A percentile compares a stretch with the other conserved stretches of the same genome.
phyloP scores from a whole-genome alignment of 225 moss, liverwort and hornwort genomes.

The Polytrichum formosum region DNA sequence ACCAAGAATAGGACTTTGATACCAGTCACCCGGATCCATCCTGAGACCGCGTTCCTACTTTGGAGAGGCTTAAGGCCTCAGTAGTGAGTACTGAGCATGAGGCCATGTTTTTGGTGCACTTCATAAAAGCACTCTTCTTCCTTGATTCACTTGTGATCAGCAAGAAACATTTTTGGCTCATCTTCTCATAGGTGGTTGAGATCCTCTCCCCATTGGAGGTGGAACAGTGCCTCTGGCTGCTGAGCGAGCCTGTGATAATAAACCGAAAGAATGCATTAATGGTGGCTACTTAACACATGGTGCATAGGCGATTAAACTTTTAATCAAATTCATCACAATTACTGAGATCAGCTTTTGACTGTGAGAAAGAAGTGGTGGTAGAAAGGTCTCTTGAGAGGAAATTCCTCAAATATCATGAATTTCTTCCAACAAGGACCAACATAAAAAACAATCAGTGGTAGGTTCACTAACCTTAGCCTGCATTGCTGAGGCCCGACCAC shows the following conservation, averaged over 20 bases:
- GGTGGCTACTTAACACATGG: neutral
- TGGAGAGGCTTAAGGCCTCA: neutral
- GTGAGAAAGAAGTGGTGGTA: neutral
- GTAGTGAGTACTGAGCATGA: neutral
- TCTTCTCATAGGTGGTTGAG: slow-evolving; percentile 51
- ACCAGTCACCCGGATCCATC: no score
- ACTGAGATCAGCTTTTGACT: neutral
- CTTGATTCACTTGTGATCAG: neutral
- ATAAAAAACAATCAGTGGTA: neutral
- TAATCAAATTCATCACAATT: neutral
- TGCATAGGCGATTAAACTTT: no score
- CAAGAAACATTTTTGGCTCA: slow-evolving; percentile 5
- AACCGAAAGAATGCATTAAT: neutral
- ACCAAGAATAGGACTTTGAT: no score
- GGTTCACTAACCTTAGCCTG: slow-evolving; percentile 51
- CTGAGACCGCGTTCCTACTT: neutral
- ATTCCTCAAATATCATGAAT: neutral
- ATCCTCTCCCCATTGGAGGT: slow-evolving; percentile 53
- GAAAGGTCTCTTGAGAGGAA: neutral
- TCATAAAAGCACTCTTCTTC: neutral
- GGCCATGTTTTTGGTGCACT: neutral
- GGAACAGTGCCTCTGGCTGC: slow-evolving; percentile 59
- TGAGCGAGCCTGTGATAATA: slow-evolving; percentile 48
- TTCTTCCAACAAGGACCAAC: neutral
- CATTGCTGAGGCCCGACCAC: slow-evolving; percentile 54